phyloP scores from a whole-genome alignment of 2,329 filamentous ascomycete genomes.

The Pyrenophora teres region DNA sequence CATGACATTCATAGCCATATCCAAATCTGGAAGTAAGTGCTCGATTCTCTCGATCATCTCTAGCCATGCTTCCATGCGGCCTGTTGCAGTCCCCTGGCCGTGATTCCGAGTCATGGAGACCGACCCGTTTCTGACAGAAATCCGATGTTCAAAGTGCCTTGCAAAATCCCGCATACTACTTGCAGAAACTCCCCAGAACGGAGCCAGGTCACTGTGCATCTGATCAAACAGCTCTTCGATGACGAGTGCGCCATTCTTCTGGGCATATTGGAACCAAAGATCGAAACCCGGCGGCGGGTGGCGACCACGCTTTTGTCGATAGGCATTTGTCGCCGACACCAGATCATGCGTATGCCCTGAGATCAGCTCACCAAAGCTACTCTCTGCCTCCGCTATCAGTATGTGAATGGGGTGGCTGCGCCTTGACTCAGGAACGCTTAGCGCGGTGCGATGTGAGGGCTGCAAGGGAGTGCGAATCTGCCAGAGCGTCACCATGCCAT shows the following conservation, averaged over 20 bases:
- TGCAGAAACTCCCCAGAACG: slow-evolving; percentile 56
- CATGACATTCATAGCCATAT: slow-evolving; percentile 56
- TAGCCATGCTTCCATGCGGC: slow-evolving; percentile 51
- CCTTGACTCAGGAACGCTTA: not conserved
- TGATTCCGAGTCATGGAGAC: slow-evolving; percentile 36
- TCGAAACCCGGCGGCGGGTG: slow-evolving; percentile 59
- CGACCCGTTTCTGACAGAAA: slow-evolving; percentile 50
- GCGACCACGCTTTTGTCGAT: slow-evolving; percentile 52
- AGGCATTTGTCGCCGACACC: slow-evolving; percentile 48
- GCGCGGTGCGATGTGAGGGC: not conserved
- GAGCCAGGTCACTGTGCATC: slow-evolving; percentile 56
- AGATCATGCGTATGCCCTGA: slow-evolving; percentile 46
- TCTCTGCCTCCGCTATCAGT: slow-evolving; percentile 44
- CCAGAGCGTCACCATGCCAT: slow-evolving; percentile 35
- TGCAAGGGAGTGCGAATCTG: not conserved
- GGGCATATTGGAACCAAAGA: slow-evolving; percentile 54
- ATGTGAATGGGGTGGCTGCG: slow-evolving; percentile 47
- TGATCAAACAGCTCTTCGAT: slow-evolving; percentile 59
- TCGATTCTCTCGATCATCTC: slow-evolving; percentile 48
- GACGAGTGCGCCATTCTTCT: slow-evolving; percentile 49
- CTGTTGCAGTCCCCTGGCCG: slow-evolving; percentile 11
- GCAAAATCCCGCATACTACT: slow-evolving; percentile 50
- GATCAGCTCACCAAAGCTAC: slow-evolving; percentile 36
- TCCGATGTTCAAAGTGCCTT: slow-evolving; percentile 43
- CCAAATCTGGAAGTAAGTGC: slow-evolving; percentile 51